Conservation (phyloP, 75 land plant genomes). For the Sequoia sempervirens region DNA sequence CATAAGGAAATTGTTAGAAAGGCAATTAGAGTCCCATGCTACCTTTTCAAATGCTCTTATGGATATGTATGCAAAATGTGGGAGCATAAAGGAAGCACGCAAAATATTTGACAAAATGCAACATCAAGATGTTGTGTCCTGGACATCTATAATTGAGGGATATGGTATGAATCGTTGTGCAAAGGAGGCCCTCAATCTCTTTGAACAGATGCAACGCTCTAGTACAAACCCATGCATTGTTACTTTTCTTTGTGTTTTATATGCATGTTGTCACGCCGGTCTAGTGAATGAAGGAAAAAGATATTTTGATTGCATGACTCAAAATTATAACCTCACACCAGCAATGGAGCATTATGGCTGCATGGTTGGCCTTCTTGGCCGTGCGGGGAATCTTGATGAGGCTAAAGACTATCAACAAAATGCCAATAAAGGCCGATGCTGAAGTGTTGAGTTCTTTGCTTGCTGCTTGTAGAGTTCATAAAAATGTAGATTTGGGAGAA, state of each 20-base stretch:
- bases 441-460: constrained; percentile 61
- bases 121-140: constrained; percentile 11
- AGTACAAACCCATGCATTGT: constrained; percentile 6
- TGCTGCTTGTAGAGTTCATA: constrained; percentile 54
- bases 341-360: constrained; percentile 64
- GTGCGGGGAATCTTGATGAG: constrained; percentile 33
- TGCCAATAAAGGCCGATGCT: constrained; percentile 64
- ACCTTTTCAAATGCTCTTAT: constrained; percentile 11
- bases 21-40: background rate
- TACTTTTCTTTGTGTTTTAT: constrained; percentile 35
- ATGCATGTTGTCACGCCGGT: constrained; percentile 61
- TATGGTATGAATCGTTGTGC: constrained; percentile 9
- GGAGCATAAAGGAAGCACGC: constrained; percentile 5
- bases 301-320: constrained; percentile 36
- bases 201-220: constrained; percentile 12
- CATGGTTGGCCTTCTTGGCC: constrained; percentile 63
- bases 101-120: constrained; percentile 13
- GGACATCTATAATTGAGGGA: constrained; percentile 18
- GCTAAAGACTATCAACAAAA: constrained; percentile 42
- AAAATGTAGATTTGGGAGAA: constrained; percentile 58
- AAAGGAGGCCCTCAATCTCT: constrained; percentile 3
- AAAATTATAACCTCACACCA: constrained; percentile 39
- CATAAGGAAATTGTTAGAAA: constrained; percentile 6
- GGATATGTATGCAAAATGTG: constrained; percentile 20
- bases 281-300: constrained; percentile 31